These are phyloP conservation scores for Ottelia alismoides DNA, from an alignment of 106 monocot genomes.

Conservation along the genomic window DNA sequence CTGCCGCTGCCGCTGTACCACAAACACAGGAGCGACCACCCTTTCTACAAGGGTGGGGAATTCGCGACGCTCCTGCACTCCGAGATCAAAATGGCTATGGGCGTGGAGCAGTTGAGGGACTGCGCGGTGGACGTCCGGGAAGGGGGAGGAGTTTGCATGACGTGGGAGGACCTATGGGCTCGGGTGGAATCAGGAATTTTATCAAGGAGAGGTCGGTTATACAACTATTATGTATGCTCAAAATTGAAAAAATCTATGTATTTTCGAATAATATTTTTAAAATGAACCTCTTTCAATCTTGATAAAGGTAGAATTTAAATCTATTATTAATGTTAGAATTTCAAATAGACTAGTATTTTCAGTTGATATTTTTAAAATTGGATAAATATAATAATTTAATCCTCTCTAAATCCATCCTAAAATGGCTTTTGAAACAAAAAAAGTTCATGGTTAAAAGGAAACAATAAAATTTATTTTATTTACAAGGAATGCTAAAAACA, in stretches of 20 bases:
- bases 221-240: slow-evolving; percentile 15
- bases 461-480: too few relatives aligned
- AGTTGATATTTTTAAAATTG: too few relatives aligned
- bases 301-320: too few relatives aligned
- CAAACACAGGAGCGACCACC: not conserved
- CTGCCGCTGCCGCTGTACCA: not conserved
- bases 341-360: too few relatives aligned
- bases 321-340: too few relatives aligned
- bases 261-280: slow-evolving; percentile 13
- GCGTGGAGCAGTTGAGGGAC: not conserved
- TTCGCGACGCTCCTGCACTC: not conserved
- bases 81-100: not conserved
- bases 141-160: slow-evolving; percentile 14
- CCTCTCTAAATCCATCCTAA: too few relatives aligned
- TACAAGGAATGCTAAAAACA: too few relatives aligned
- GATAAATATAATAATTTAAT: too few relatives aligned
- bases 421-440: too few relatives aligned
- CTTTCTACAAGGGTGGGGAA: not conserved
- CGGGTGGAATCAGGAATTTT: slow-evolving; percentile 1
- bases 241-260: too few relatives aligned
- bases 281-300: too few relatives aligned
- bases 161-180: slow-evolving; percentile 31
- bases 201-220: slow-evolving; percentile 18
- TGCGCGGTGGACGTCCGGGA: not conserved
- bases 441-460: too few relatives aligned